Evolutionary conservation across 192 early-diverging fungal species (phyloP).

Genomic region (Gamsiella multidivaricata): DNA sequence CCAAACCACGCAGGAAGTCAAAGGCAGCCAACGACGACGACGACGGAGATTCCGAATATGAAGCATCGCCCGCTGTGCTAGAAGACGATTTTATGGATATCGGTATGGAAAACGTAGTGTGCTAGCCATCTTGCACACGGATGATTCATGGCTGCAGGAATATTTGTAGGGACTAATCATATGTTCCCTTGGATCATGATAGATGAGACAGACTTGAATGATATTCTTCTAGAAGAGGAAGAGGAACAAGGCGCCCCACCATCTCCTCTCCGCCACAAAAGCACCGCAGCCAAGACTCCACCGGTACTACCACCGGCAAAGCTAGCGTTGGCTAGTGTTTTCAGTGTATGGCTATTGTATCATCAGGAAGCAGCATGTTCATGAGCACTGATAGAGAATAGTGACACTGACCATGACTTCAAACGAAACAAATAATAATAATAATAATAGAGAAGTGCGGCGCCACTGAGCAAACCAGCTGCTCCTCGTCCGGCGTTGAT

Average conservation of each 20-base stretch:
- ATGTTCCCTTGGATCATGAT: too few species aligned
- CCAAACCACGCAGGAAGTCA: constrained; percentile 16
- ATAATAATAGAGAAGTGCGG: neutral
- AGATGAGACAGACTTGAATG: constrained; percentile 20
- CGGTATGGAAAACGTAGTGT: constrained; percentile 8
- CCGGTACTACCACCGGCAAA: neutral
- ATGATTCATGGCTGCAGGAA: too few species aligned
- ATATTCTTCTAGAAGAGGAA: constrained; percentile 17
- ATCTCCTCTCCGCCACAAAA: constrained; percentile 11
- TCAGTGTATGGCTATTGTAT: constrained; percentile 23
- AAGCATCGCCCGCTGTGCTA: constrained; percentile 21
- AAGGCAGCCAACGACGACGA: constrained; percentile 16
- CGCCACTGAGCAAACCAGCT: constrained; percentile 7
- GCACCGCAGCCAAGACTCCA: neutral
- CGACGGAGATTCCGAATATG: constrained; percentile 46
- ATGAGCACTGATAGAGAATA: neutral
- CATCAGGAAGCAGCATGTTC: neutral
- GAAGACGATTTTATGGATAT: constrained; percentile 55
- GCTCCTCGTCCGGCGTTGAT: constrained; percentile 22
- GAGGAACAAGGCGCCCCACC: constrained; percentile 23
- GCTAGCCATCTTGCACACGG: too few species aligned
- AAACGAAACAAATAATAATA: too few species aligned
- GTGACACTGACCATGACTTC: neutral
- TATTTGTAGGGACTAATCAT: too few species aligned
- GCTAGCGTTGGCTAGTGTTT: constrained; percentile 9